Conservation (phyloP, 2,329 filamentous ascomycete genomes). For the Stachybotrys echinatus region DNA sequence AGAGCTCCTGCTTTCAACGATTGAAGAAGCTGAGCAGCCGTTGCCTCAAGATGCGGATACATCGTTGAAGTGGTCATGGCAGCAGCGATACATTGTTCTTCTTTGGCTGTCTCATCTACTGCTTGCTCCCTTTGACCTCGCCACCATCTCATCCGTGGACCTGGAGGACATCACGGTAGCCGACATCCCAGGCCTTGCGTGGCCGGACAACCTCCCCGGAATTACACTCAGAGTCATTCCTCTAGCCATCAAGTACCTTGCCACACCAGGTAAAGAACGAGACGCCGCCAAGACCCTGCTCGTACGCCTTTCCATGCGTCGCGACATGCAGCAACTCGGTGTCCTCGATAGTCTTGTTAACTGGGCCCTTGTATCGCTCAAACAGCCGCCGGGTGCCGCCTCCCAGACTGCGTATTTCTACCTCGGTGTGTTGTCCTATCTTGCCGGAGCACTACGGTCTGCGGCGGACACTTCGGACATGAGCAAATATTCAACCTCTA, state of each 20-base stretch:
- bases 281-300: constrained; percentile 82
- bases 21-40: constrained; percentile 54
- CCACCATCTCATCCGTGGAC: constrained; percentile 68
- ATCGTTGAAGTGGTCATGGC: constrained; percentile 60
- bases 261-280: constrained; percentile 76
- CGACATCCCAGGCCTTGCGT: constrained; percentile 41
- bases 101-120: constrained; percentile 83
- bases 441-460: constrained; percentile 65
- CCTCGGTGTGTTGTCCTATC: constrained; percentile 73
- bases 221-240: constrained; percentile 67
- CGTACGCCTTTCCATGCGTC: constrained; percentile 74
- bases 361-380: constrained; percentile 64
- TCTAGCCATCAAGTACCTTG: constrained; percentile 66
- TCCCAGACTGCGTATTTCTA: constrained; percentile 62
- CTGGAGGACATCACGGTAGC: constrained; percentile 39
- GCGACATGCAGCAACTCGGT: constrained; percentile 78
- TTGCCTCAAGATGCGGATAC: constrained; percentile 9
- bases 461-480: constrained; percentile 73
- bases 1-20: constrained; percentile 69
- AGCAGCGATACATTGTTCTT: constrained; percentile 81
- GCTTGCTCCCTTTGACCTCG: constrained; percentile 83
- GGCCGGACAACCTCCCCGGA: constrained; percentile 59
- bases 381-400: constrained; percentile 29
- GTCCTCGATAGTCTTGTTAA: constrained; percentile 62
- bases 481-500: constrained; percentile 55